Conservation (phyloP, 2,329 filamentous ascomycete genomes). For the Hirsutella rhossiliensis region DNA sequence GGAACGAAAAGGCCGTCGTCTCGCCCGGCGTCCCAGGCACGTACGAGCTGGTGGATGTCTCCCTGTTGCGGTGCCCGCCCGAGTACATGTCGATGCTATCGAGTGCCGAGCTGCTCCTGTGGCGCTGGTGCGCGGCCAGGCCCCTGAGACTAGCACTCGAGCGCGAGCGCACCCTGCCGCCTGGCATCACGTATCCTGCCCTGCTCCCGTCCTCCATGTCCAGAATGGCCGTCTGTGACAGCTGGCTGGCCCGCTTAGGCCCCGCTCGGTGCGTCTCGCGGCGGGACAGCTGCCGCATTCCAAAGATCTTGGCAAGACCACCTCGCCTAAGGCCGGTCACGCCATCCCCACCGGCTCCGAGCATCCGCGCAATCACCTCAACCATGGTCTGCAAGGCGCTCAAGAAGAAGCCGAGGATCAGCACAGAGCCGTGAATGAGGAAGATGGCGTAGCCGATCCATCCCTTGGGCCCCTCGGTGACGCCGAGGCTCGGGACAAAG, state of each 20-base stretch:
- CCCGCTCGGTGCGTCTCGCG: constrained; percentile 52
- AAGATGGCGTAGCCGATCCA: constrained; percentile 95
- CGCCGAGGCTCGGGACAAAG: constrained; percentile 73
- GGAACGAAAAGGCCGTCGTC: constrained; percentile 59
- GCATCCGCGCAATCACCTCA: constrained; percentile 72
- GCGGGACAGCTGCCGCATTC: constrained; percentile 76
- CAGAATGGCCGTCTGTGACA: constrained; percentile 74
- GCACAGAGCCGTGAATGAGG: constrained; percentile 68
- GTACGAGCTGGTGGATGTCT: constrained; percentile 47
- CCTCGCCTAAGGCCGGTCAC: constrained; percentile 60
- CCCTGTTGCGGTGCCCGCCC: constrained; percentile 33
- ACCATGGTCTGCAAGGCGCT: constrained; percentile 84
- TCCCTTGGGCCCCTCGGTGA: constrained; percentile 68
- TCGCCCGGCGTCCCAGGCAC: constrained; percentile 64
- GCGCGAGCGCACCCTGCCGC: constrained; percentile 46
- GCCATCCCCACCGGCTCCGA: constrained; percentile 71
- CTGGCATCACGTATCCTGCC: constrained; percentile 40
- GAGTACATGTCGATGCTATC: constrained; percentile 37
- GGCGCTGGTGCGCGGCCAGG: constrained; percentile 29
- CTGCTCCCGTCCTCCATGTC: constrained; percentile 55
- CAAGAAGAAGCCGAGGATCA: constrained; percentile 86
- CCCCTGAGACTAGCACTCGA: constrained; percentile 47
- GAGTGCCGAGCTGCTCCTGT: constrained; percentile 42
- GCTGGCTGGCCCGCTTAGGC: constrained; percentile 64
- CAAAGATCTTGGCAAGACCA: constrained; percentile 81